Base-by-base conservation (phyloP, 2,329 filamentous ascomycete genomes). In the Trichoderma simmonsii region DNA sequence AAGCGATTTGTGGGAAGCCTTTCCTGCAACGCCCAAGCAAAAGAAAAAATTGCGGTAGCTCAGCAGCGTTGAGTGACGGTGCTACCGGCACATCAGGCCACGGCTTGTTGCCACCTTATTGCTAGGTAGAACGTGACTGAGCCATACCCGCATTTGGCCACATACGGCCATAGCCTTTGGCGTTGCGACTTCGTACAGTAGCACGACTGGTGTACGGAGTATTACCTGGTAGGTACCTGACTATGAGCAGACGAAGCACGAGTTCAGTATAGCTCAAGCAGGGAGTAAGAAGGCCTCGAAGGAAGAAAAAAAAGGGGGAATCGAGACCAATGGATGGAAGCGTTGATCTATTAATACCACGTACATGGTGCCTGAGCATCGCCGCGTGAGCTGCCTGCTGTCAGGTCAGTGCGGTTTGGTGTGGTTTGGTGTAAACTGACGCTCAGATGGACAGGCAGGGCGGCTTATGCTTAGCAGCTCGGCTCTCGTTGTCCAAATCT, bases 21-120 rank as follows among this genome's bases (percentile, higher is more conserved):
- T 9, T 70, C 30, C 39, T 70, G 57, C 67, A 54, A 30, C 24
- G 56, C n/a, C 36, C 60, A 24, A 54, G 18, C 43, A 14, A 62
- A 61, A 18, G 3, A 43, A 43, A 43, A 51, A 60, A 21, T 18
- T 61, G 67, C 21, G 39, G 67, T 70, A 62, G 60, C 67, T 62
- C 67, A 70, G 66, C 66, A 70, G 57, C 66, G 30, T 18, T 11
- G 48, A 69, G 14, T 39, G 66, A 69, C 56, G 66, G 66, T 61
- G 66, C 66, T 69, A 69, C 66, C 57, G 57, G 57, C 57, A 70
- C 59, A 70, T 70, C 67, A 70, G 67, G 67, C 67, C 67, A 70
- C 39, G 36, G 67, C 54, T 70, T 70, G 56, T 70, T 70, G 67
- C 67, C 67, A 70, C 66, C 66, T 26, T 51, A 69, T 67, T 48